These are phyloP conservation scores for Kodamaea restingae DNA, from an alignment of 805 yeast genomes.

Conservation along the genomic window DNA sequence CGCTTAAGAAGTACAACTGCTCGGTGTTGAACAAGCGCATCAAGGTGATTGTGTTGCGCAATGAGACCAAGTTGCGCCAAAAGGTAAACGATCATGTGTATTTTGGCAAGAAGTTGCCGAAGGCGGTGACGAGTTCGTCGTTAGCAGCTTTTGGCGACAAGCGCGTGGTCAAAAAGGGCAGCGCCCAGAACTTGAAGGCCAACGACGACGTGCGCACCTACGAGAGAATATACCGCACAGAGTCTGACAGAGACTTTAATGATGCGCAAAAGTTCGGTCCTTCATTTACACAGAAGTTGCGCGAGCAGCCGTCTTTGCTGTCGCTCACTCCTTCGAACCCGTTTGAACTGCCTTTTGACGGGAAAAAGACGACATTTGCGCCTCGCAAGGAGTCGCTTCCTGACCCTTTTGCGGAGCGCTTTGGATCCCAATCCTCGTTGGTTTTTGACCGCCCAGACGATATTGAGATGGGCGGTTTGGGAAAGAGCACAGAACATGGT, in stretches of 20 bases:
- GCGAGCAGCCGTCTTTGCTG: background rate
- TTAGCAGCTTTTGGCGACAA: no score
- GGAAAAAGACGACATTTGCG: no score
- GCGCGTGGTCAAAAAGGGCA: background rate
- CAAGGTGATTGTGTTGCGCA: constrained; percentile 44
- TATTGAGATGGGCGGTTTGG: background rate
- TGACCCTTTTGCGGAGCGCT: background rate
- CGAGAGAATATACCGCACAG: background rate
- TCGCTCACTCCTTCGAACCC: constrained; percentile 1
- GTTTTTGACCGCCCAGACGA: background rate
- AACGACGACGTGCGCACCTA: background rate
- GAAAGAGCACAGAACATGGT: no score
- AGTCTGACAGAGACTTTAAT: no score
- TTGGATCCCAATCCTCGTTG: background rate
- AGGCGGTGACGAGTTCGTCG: no score
- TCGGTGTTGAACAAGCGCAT: constrained; percentile 55
- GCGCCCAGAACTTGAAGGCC: background rate
- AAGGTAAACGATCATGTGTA: constrained; percentile 2
- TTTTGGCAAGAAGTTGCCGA: constrained; percentile 6
- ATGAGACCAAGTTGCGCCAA: constrained; percentile 5
- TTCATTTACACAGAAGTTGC: background rate
- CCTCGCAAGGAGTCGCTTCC: no score
- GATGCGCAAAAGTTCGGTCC: background rate
- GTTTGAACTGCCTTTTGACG: no score
- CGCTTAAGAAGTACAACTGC: constrained; percentile 61